These are phyloP conservation scores for Fusarium veterinarium DNA, from an alignment of 2,329 filamentous ascomycete species.

Conservation along the genomic window DNA sequence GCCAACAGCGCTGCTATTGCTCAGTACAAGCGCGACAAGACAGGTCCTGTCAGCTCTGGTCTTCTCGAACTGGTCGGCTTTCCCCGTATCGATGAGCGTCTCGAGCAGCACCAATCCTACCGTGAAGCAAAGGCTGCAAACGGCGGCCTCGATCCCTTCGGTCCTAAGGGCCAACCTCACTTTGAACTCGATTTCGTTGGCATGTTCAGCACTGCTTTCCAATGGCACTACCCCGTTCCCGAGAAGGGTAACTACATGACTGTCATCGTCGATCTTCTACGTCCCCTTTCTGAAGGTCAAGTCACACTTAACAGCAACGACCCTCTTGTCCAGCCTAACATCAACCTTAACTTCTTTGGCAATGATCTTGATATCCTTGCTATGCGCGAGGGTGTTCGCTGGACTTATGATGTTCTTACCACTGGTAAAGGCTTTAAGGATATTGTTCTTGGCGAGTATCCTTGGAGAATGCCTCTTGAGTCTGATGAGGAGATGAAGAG, in stretches of 20 bases:
- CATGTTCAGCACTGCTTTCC: conserved; percentile 64
- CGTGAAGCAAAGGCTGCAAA: conserved; percentile 54
- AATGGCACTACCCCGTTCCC: conserved; percentile 59
- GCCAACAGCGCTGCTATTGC: neutral
- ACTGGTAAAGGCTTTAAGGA: conserved; percentile 68
- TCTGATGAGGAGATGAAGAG: conserved; percentile 67
- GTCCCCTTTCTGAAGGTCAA: conserved; percentile 59
- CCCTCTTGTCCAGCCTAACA: conserved; percentile 67
- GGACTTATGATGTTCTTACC: conserved; percentile 66
- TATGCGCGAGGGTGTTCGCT: conserved; percentile 68
- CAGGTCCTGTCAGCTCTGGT: conserved; percentile 55
- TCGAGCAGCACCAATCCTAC: conserved; percentile 63
- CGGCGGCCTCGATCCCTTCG: conserved; percentile 63
- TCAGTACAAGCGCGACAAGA: conserved; percentile 48
- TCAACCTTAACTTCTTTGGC: conserved; percentile 70
- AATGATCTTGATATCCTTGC: conserved; percentile 67
- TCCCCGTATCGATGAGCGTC: conserved; percentile 65
- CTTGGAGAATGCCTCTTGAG: conserved; percentile 68
- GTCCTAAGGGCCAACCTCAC: conserved; percentile 67
- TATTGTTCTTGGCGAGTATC: conserved; percentile 65
- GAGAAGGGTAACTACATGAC: conserved; percentile 63
- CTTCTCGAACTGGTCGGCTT: conserved; percentile 65
- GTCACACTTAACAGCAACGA: conserved; percentile 67
- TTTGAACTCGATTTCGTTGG: conserved; percentile 72
- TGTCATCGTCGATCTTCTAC: conserved; percentile 62